Evolutionary conservation across 2,329 filamentous ascomycete genomes (phyloP).

Genomic region (Sporothrix brunneoviolacea): DNA sequence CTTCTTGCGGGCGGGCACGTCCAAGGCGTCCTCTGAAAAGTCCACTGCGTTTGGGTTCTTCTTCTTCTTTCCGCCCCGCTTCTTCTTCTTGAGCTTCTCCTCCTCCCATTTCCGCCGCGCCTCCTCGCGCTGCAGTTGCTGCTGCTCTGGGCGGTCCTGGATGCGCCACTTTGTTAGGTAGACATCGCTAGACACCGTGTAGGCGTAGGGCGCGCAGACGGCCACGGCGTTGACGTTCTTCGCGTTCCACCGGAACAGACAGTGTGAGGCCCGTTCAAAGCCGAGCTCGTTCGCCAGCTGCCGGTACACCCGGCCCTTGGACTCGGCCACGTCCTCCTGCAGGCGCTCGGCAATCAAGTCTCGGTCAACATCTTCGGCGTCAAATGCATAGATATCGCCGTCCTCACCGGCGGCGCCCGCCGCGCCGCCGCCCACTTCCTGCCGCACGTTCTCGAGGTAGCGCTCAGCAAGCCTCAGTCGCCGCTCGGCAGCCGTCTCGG

Average conservation of each 20-base stretch:
- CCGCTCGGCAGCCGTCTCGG: conserved; percentile 84
- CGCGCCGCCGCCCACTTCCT: conserved; percentile 53
- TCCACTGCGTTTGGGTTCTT: background rate
- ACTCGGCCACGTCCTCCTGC: conserved; percentile 86
- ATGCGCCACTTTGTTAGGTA: conserved; percentile 85
- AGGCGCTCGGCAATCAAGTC: conserved; percentile 87
- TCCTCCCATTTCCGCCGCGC: conserved; percentile 33
- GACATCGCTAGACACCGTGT: conserved; percentile 82
- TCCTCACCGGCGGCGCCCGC: conserved; percentile 25
- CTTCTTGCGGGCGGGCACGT: conserved; percentile 51
- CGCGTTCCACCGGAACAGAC: conserved; percentile 72
- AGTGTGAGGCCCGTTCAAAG: conserved; percentile 59
- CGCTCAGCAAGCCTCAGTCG: conserved; percentile 81
- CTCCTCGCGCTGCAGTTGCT: conserved; percentile 52
- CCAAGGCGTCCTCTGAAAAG: conserved; percentile 23
- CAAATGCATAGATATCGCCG: conserved; percentile 71
- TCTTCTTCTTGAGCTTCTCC: conserved; percentile 44
- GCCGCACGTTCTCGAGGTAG: conserved; percentile 83
- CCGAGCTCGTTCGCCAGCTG: conserved; percentile 68
- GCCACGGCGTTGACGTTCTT: conserved; percentile 74
- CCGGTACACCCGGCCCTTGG: conserved; percentile 83
- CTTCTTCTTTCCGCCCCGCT: conserved; percentile 22
- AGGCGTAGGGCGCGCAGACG: conserved; percentile 70
- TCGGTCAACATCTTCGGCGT: conserved; percentile 86
- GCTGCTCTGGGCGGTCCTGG: conserved; percentile 55